Evolutionary conservation across 257 asterid species (phyloP).

Genomic region (Solanum chaucha): DNA sequence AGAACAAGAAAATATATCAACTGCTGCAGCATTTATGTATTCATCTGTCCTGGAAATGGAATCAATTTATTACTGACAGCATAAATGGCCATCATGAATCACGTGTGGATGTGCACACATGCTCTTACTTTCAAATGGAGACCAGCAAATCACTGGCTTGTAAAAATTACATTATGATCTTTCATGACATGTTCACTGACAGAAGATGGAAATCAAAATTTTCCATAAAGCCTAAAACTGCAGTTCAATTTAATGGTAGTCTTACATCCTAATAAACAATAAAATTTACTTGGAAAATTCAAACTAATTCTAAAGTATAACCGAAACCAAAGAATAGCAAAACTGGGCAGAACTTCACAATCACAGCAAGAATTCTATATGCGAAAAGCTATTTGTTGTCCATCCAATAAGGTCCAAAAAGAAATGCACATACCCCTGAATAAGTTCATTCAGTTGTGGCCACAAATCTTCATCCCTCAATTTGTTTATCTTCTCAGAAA

Average conservation of each 20-base stretch:
- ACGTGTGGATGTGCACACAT: not conserved
- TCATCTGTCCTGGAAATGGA: not conserved
- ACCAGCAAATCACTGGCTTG: not conserved
- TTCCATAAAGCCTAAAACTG: not conserved
- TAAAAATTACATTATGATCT: not conserved
- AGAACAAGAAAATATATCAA: not conserved
- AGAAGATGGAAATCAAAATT: not conserved
- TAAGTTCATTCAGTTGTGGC: conserved; percentile 82
- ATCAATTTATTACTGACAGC: not conserved
- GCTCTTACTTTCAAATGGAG: not conserved
- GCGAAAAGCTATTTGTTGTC: not conserved
- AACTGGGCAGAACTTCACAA: not conserved
- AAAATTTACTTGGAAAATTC: not conserved
- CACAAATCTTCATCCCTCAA: conserved; percentile 90
- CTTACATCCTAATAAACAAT: not conserved
- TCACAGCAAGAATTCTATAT: not conserved
- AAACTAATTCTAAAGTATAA: too few species aligned
- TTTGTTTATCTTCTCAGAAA: conserved; percentile 71
- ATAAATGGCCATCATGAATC: not conserved
- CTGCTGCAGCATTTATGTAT: not conserved
- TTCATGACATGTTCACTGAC: not conserved
- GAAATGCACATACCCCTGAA: conserved; percentile 57
- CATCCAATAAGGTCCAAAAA: not conserved
- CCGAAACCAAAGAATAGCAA: not conserved
- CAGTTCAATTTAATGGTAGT: not conserved